Conservation (phyloP, 1,284 basidiomycete species). For the Termitomyces sp. region DNA sequence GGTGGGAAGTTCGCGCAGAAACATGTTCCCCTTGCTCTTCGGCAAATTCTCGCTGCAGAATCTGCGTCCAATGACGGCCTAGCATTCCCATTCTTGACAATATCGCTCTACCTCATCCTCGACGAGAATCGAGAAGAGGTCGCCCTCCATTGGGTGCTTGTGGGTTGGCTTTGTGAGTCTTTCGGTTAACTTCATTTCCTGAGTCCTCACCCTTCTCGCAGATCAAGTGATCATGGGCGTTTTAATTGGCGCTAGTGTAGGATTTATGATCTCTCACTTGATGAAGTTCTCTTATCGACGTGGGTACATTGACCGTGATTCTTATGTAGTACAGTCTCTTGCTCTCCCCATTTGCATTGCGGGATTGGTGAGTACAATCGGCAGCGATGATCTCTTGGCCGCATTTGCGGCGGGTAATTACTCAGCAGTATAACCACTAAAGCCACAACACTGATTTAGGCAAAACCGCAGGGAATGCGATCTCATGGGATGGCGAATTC, state of each 20-base stretch:
- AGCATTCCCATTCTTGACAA: constrained; percentile 88
- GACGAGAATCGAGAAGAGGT: constrained; percentile 62
- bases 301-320: constrained; percentile 85
- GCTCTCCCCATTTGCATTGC: constrained; percentile 78
- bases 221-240: constrained; percentile 56
- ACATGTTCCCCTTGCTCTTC: constrained; percentile 81
- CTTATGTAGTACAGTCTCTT: constrained; percentile 87
- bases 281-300: constrained; percentile 78
- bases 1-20: constrained; percentile 87
- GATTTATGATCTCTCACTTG: constrained; percentile 69
- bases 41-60: constrained; percentile 84
- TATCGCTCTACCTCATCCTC: constrained; percentile 85
- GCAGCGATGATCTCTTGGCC: constrained; percentile 85
- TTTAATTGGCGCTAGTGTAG: constrained; percentile 72
- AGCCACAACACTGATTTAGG: not conserved
- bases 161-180: constrained; percentile 74
- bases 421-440: not conserved
- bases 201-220: not conserved
- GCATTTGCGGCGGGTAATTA: constrained; percentile 80
- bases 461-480: constrained; percentile 59
- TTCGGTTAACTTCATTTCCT: not conserved
- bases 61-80: constrained; percentile 77
- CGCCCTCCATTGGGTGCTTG: constrained; percentile 73
- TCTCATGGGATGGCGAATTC: constrained; percentile 94
- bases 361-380: constrained; percentile 73